These are phyloP conservation scores for Periconia macrospinosa DNA, from an alignment of 2,329 filamentous ascomycete species.

Conservation along the genomic window DNA sequence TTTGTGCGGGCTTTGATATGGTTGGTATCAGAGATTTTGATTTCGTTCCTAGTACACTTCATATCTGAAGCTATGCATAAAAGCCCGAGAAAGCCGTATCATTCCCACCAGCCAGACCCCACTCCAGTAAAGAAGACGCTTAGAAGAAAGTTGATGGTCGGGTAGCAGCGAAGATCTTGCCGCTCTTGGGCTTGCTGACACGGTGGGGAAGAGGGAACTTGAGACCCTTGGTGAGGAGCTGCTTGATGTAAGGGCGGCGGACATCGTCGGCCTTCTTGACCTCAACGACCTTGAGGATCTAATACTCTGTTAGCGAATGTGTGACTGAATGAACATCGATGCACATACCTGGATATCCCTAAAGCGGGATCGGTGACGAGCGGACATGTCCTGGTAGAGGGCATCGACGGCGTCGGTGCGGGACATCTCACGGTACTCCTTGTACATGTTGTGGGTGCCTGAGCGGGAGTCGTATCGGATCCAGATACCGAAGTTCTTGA, in stretches of 20 bases:
- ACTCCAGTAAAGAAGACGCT: conserved; percentile 51
- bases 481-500: conserved; percentile 99
- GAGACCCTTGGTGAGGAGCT: conserved; percentile 92
- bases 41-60: conserved; percentile 48
- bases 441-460: conserved; percentile 99
- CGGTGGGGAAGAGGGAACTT: conserved; percentile 99
- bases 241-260: conserved; percentile 99
- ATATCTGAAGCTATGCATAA: conserved; percentile 44
- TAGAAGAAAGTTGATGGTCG: conserved; percentile 98
- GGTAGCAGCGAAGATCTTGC: conserved; percentile 89
- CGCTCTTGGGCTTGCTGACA: conserved; percentile 71
- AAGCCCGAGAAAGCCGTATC: conserved; percentile 44
- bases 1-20: neutral
- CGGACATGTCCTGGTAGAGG: conserved; percentile 99
- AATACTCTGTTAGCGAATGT: conserved; percentile 8
- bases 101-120: conserved; percentile 43
- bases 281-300: conserved; percentile 99
- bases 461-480: conserved; percentile 99
- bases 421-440: conserved; percentile 99
- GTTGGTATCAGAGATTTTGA: conserved; percentile 45
- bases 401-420: conserved; percentile 93
- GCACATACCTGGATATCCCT: conserved; percentile 91
- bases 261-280: conserved; percentile 91
- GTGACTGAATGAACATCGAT: neutral
- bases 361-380: conserved; percentile 97